These are phyloP conservation scores for Uromyces viciae-fabae DNA, from an alignment of 1,284 basidiomycete species.

Conservation along the genomic window DNA sequence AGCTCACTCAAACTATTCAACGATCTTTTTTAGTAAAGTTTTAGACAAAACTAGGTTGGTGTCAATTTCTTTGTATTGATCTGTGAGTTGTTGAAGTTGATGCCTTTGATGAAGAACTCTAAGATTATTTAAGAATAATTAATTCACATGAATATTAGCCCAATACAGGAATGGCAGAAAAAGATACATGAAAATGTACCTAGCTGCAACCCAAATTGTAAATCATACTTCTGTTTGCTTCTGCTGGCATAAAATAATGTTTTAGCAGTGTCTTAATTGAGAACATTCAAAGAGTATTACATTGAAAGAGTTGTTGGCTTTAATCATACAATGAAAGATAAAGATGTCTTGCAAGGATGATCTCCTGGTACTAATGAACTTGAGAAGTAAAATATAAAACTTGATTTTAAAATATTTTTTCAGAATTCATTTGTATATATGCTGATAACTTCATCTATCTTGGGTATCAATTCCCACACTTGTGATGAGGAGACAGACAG, in stretches of 20 bases:
- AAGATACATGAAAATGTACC: no score
- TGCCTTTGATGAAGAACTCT: slow-evolving; percentile 90
- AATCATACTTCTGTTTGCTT: slow-evolving; percentile 84
- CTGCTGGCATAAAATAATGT: slow-evolving; percentile 83
- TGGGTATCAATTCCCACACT: no score
- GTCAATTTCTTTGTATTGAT: slow-evolving; percentile 76
- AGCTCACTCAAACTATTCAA: slow-evolving; percentile 66
- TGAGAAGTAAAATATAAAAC: no score
- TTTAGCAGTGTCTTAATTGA: slow-evolving; percentile 61
- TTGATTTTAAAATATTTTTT: no score
- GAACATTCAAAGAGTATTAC: slow-evolving; percentile 83
- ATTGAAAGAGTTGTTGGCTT: slow-evolving; percentile 94
- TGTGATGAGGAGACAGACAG: no score
- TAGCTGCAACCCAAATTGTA: no score
- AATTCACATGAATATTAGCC: background rate
- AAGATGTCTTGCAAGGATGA: slow-evolving; percentile 81
- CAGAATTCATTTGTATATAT: no score
- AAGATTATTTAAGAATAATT: background rate
- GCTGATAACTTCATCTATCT: no score
- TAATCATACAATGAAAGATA: slow-evolving; percentile 88
- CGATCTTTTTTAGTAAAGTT: slow-evolving; percentile 57
- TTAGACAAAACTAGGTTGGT: slow-evolving; percentile 67
- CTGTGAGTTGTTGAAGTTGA: slow-evolving; percentile 77
- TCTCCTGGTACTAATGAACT: slow-evolving; percentile 73
- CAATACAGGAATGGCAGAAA: no score